These are phyloP conservation scores for Ampelocalamus luodianensis DNA, from an alignment of 176 grass and related monocot genomes.

Conservation along the genomic window DNA sequence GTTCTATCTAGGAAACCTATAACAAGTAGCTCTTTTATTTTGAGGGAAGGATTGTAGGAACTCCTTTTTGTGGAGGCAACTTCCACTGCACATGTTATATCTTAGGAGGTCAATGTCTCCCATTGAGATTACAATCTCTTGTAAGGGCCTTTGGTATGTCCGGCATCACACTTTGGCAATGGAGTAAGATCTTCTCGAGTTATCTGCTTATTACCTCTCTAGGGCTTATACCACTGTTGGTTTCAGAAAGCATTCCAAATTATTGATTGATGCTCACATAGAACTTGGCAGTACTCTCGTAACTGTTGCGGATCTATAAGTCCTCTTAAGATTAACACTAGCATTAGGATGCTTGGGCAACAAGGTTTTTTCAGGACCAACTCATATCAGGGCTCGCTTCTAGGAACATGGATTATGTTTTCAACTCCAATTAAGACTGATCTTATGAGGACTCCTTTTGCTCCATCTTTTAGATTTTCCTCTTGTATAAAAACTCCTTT, in stretches of 20 bases:
- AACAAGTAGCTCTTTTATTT: background rate
- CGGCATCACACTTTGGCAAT: background rate
- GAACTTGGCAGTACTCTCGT: background rate
- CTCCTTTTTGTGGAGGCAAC: background rate
- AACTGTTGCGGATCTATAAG: background rate
- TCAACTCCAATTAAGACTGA: background rate
- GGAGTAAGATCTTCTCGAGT: background rate
- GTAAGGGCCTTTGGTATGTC: background rate
- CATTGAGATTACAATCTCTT: background rate
- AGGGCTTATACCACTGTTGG: background rate
- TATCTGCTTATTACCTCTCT: background rate
- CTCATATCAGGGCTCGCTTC: background rate
- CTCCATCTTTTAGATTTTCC: background rate
- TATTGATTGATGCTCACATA: constrained; percentile 13
- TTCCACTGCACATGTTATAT: background rate
- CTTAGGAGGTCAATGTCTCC: background rate
- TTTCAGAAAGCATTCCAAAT: constrained; percentile 1
- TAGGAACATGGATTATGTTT: background rate
- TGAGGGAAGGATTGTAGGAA: background rate
- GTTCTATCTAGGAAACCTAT: background rate
- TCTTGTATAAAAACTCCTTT: constrained; percentile 22
- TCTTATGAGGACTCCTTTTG: background rate
- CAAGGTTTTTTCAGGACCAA: background rate
- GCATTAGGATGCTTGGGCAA: background rate
- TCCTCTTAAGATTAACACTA: background rate